Conservation (phyloP, 768 basidiomycete genomes). For the Imleria badia region DNA sequence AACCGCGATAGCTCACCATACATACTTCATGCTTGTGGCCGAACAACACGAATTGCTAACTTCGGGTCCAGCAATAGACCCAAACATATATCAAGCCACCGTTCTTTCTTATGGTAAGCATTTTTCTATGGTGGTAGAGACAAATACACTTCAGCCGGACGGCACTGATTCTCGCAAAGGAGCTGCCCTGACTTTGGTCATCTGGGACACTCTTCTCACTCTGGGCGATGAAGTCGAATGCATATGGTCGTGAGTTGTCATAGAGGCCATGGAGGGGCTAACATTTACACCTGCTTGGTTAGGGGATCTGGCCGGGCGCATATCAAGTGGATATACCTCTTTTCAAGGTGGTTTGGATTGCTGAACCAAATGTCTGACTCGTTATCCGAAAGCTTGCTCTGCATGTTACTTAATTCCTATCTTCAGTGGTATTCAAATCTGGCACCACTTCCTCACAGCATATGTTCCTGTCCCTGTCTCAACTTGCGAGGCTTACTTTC, state of each 20-base stretch:
- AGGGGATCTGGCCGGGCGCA: slow-evolving; percentile 8
- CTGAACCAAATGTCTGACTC: slow-evolving; percentile 11
- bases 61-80: neutral
- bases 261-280: neutral
- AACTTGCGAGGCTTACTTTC: slow-evolving; percentile 3
- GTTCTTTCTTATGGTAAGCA: slow-evolving; percentile 13
- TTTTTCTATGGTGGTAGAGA: neutral
- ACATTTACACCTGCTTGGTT: neutral
- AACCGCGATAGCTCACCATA: neutral
- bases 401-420: slow-evolving; percentile 1
- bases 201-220: slow-evolving; percentile 19
- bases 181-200: slow-evolving; percentile 5
- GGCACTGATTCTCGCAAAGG: slow-evolving; percentile 7
- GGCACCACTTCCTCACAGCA: neutral
- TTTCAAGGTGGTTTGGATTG: slow-evolving; percentile 25
- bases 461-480: neutral
- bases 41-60: slow-evolving; percentile 1
- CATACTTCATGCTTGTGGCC: neutral
- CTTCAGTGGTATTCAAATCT: slow-evolving; percentile 2
- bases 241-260: slow-evolving; percentile 24
- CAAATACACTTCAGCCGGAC: neutral
- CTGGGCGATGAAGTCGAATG: slow-evolving; percentile 14
- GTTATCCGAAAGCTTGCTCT: neutral
- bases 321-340: slow-evolving; percentile 23
- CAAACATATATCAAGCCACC: neutral